Percentiles rank a stretch among this genome's conserved stretches.
phyloP scores from a whole-genome alignment of 2,329 filamentous ascomycete genomes.

The Fusarium neocosmosporiellum region DNA sequence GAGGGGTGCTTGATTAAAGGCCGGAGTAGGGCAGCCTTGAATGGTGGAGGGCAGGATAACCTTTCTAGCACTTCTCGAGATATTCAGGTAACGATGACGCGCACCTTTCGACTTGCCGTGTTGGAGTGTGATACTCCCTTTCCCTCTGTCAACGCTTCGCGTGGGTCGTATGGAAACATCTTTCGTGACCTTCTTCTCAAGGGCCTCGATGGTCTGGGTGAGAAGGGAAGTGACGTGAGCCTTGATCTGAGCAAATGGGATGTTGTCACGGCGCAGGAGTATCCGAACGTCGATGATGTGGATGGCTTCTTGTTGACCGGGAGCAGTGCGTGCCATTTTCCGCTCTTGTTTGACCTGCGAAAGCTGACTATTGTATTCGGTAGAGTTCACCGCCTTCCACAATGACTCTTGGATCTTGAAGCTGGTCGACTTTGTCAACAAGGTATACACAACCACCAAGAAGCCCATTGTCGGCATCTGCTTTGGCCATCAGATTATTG shows the following conservation, averaged over 20 bases:
- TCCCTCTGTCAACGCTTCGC: conserved; percentile 38
- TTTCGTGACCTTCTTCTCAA: conserved; percentile 44
- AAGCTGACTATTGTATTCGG: background rate
- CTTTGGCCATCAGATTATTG: conserved; percentile 60
- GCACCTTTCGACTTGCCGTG: conserved; percentile 42
- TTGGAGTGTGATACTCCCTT: conserved; percentile 50
- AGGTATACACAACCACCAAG: conserved; percentile 40
- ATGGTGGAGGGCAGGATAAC: background rate
- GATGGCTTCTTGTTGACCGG: conserved; percentile 49
- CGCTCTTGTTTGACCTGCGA: accelerated
- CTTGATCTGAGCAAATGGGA: conserved; percentile 46
- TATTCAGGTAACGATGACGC: conserved; percentile 29
- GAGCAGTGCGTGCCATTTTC: conserved; percentile 45
- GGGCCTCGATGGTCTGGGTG: conserved; percentile 34
- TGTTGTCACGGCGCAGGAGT: conserved; percentile 43
- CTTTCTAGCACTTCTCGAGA: background rate
- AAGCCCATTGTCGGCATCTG: conserved; percentile 57
- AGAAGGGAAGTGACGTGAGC: conserved; percentile 28
- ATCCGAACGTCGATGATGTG: conserved; percentile 42
- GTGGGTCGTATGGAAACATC: conserved; percentile 47
- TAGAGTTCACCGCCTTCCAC: conserved; percentile 52
- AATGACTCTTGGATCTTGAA: conserved; percentile 55
- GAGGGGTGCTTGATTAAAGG: conserved; percentile 11
- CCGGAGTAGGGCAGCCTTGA: background rate
- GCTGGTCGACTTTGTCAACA: conserved; percentile 50